Conservation (phyloP, 129 eudicot genomes). For the Smallanthus sonchifolius region DNA sequence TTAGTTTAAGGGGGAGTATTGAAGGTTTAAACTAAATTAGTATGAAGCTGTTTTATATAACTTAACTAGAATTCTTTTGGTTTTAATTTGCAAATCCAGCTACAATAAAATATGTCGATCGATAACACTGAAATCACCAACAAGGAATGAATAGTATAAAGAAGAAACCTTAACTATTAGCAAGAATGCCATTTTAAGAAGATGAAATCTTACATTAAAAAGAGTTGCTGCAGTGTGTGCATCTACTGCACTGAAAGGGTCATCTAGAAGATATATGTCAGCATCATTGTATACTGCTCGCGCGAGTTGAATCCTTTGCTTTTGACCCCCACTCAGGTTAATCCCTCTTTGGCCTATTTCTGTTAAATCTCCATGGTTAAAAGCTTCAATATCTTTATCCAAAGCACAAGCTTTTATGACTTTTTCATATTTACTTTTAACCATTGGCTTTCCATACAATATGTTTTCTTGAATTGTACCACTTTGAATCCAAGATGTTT, state of each 20-base stretch:
- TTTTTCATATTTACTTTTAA: slow-evolving; percentile 44
- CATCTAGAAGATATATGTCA: slow-evolving; percentile 82
- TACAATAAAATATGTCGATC: no score
- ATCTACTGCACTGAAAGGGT: slow-evolving; percentile 90
- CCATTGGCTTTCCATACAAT: slow-evolving; percentile 72
- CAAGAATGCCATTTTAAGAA: not conserved
- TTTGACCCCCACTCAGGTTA: slow-evolving; percentile 89
- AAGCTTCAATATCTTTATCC: slow-evolving; percentile 63
- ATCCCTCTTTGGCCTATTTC: slow-evolving; percentile 88
- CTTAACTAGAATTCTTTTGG: no score
- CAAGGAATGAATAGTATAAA: no score
- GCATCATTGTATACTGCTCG: slow-evolving; percentile 85
- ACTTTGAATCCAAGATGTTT: slow-evolving; percentile 81
- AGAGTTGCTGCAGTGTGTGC: slow-evolving; percentile 85
- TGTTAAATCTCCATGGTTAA: slow-evolving; percentile 70
- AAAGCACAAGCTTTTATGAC: slow-evolving; percentile 60
- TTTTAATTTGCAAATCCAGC: no score
- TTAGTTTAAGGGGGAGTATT: no score
- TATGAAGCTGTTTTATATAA: no score
- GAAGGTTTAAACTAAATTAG: no score
- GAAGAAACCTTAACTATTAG: no score
- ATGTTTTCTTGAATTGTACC: slow-evolving; percentile 81
- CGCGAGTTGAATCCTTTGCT: slow-evolving; percentile 84
- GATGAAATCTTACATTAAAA: slow-evolving; percentile 46
- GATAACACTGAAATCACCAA: no score